Conservation (phyloP, 2,329 filamentous ascomycete species). For the Tolypocladium guangdongense region DNA sequence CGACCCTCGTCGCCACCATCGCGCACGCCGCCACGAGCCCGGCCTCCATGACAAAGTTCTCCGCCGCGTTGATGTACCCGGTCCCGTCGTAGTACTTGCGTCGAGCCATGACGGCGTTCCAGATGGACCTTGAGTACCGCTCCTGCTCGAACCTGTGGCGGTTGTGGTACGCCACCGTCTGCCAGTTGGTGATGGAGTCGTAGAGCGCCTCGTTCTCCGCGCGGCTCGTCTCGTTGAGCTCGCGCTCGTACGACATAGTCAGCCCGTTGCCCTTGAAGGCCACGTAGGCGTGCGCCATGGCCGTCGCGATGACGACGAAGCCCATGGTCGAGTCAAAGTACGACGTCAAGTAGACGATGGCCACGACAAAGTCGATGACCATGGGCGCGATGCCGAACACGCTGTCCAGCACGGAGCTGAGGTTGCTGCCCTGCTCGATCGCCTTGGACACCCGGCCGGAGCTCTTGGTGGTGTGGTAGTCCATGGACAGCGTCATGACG, state of each 20-base stretch:
- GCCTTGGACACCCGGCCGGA: conserved; percentile 54
- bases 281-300: conserved; percentile 3
- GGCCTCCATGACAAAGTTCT: conserved; percentile 7
- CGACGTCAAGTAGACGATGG: conserved; percentile 47
- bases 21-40: conserved; percentile 6
- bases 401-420: conserved; percentile 49
- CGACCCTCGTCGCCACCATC: conserved; percentile 3
- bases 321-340: conserved; percentile 40
- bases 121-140: conserved; percentile 7
- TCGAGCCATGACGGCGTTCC: conserved; percentile 1
- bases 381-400: conserved; percentile 50
- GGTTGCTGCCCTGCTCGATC: conserved; percentile 49
- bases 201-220: conserved; percentile 3
- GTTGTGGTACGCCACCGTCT: conserved; percentile 3
- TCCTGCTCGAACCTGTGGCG: conserved; percentile 11
- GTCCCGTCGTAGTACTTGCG: background rate
- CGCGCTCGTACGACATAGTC: conserved; percentile 2
- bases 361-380: conserved; percentile 48
- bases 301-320: conserved; percentile 10
- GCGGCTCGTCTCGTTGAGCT: conserved; percentile 2
- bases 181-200: conserved; percentile 3
- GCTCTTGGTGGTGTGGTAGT: conserved; percentile 57
- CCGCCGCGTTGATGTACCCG: conserved; percentile 3
- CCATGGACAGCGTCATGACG: conserved; percentile 57
- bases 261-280: conserved; percentile 3